Conservation (phyloP, 345 rosid species). For the Salix purpurea region DNA sequence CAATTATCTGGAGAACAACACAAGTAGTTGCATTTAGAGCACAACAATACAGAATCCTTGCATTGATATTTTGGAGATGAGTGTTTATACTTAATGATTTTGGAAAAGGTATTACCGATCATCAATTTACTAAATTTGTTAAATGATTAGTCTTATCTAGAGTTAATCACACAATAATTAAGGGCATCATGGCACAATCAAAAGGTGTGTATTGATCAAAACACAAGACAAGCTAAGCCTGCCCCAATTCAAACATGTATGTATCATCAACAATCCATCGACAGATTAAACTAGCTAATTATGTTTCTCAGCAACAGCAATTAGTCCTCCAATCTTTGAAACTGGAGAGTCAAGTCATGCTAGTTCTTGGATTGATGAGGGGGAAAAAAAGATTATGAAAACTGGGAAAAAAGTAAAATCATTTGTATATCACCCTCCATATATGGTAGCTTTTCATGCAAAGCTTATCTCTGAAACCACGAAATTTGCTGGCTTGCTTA, state of each 20-base stretch:
- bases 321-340: too few relatives aligned
- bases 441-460: slow-evolving; percentile 11
- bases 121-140: not conserved
- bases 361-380: too few relatives aligned
- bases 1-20: too few relatives aligned
- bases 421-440: not conserved
- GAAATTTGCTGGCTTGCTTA: not conserved
- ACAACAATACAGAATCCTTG: not conserved
- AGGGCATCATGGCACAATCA: not conserved
- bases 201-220: too few relatives aligned
- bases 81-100: too few relatives aligned
- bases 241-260: not conserved
- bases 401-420: not conserved
- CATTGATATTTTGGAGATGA: not conserved
- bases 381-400: not conserved
- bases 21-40: not conserved
- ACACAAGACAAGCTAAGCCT: not conserved
- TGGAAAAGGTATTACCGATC: not conserved
- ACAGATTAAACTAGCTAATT: too few relatives aligned
- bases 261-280: too few relatives aligned
- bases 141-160: not conserved
- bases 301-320: too few relatives aligned
- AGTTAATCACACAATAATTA: not conserved
- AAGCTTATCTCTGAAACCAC: not conserved
- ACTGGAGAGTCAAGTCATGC: too few relatives aligned